phyloP scores from a whole-genome alignment of 140 eudicot genomes.

The Cichorium intybus region DNA sequence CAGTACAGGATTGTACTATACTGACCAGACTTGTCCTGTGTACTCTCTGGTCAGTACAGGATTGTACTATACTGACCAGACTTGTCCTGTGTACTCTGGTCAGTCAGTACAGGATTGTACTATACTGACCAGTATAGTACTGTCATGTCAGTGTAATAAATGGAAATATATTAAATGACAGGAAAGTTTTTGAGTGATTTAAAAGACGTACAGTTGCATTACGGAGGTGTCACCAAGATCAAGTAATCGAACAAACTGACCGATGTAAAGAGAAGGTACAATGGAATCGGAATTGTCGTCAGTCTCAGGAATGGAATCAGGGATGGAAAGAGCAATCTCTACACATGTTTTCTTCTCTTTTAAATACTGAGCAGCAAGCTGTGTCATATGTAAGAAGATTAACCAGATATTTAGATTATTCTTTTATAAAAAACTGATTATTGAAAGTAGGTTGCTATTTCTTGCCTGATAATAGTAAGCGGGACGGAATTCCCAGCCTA shows the following conservation, averaged over 20 bases:
- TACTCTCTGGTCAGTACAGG: no score
- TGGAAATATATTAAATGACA: background rate
- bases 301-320: constrained; percentile 38
- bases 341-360: constrained; percentile 72
- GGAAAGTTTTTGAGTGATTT: background rate
- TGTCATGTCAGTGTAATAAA: no score
- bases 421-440: no score
- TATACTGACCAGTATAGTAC: no score
- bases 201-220: constrained; percentile 76
- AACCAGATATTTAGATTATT: no score
- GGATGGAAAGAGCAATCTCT: constrained; percentile 68
- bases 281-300: constrained; percentile 73
- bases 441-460: background rate
- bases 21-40: no score
- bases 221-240: constrained; percentile 63
- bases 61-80: no score
- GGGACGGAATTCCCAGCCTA: constrained; percentile 69
- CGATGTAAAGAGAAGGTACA: constrained; percentile 71
- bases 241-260: constrained; percentile 80
- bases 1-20: no score
- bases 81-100: no score
- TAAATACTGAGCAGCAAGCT: constrained; percentile 78
- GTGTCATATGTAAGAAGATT: constrained; percentile 27
- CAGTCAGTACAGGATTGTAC: no score
- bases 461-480: constrained; percentile 85